phyloP scores from a whole-genome alignment of 148 eudicot species.

The Camellia lanceoleosa region DNA sequence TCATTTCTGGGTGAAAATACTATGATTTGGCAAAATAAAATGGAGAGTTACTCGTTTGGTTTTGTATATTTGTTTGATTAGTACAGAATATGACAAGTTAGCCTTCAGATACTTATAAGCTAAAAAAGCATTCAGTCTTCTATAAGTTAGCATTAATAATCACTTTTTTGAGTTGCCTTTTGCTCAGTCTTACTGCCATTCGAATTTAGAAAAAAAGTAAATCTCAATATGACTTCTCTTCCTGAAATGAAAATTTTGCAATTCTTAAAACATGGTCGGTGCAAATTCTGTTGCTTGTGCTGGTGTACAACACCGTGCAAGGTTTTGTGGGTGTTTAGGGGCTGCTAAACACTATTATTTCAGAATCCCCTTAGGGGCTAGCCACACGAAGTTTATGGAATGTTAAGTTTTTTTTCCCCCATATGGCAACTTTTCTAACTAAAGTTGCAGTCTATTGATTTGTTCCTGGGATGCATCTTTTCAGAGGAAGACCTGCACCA shows the following conservation, averaged over 20 bases:
- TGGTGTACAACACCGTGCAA: not conserved
- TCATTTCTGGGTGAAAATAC: too few relatives aligned
- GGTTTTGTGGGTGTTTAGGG: not conserved
- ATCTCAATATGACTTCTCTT: not conserved
- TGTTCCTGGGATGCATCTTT: conserved; percentile 1
- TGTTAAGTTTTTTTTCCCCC: not conserved
- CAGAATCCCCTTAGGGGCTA: not conserved
- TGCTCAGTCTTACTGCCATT: not conserved
- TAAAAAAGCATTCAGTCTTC: not conserved
- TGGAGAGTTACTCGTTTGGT: too few relatives aligned
- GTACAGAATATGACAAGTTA: too few relatives aligned
- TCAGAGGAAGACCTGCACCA: conserved; percentile 56
- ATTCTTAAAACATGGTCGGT: not conserved
- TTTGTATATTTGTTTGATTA: not conserved
- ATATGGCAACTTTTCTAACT: not conserved
- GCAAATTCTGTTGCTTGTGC: not conserved
- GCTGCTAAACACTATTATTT: not conserved
- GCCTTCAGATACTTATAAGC: not conserved
- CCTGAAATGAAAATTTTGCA: not conserved
- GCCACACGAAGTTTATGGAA: not conserved
- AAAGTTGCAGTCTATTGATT: not conserved
- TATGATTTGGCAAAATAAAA: too few relatives aligned
- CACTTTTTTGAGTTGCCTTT: not conserved
- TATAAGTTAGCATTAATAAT: not conserved
- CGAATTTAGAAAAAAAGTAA: not conserved